Conservation (phyloP, 306 rosid genomes). For the Pueraria montana region DNA sequence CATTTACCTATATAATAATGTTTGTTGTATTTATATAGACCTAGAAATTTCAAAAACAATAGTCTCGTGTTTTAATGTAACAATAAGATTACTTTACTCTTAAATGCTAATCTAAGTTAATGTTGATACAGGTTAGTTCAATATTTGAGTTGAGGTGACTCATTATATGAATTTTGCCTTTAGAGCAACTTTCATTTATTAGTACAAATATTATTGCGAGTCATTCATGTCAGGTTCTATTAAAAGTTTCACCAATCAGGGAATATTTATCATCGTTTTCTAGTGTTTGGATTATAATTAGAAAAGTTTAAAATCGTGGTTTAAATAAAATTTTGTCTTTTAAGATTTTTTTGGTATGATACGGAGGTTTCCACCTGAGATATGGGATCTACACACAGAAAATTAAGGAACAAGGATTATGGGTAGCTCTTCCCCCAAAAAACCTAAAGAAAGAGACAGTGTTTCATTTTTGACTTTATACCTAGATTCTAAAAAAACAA, state of each 20-base stretch:
- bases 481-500: background rate
- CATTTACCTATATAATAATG: too few relatives aligned
- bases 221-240: background rate
- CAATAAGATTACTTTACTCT: too few relatives aligned
- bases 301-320: too few relatives aligned
- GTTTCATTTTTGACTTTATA: conserved; percentile 3
- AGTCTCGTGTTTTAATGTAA: too few relatives aligned
- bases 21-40: too few relatives aligned
- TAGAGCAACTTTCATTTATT: background rate
- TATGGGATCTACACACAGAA: background rate
- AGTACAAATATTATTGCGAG: background rate
- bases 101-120: too few relatives aligned
- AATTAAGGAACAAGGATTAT: background rate
- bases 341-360: background rate
- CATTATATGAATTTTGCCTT: too few relatives aligned
- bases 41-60: too few relatives aligned
- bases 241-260: background rate
- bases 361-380: background rate
- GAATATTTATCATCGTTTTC: background rate
- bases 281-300: background rate
- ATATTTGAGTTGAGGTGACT: too few relatives aligned
- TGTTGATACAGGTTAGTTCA: too few relatives aligned
- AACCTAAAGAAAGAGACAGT: background rate
- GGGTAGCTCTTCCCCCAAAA: background rate
- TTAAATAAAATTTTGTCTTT: background rate